Evolutionary conservation across 768 basidiomycete species (phyloP), one percentile per base, ranked within the genome.

Genomic region (Pluteus cervinus): DNA sequence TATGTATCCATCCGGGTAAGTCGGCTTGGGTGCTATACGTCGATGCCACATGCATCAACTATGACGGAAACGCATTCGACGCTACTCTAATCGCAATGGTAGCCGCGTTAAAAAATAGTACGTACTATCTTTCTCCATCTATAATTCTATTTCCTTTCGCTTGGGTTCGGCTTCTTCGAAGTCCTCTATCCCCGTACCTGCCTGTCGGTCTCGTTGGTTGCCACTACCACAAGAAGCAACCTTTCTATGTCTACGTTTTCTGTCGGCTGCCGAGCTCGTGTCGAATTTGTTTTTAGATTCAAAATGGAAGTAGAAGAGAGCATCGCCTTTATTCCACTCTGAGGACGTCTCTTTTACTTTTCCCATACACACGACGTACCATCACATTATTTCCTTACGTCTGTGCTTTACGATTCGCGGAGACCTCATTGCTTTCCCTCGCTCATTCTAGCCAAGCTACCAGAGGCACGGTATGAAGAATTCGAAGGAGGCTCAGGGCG

Each of bases 31-130:
- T 85, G 20, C 70, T 98, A n/a, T 98, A 97, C 52, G 72, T 97
- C 48, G 96, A 99, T 47, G 79, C 87, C 20, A 87, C 84, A 1
- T 97, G 94, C 55, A 88, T 99, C 46, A 98, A 96, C 62, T 96
- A 94, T 54, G 93, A 98, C 55, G 96, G 96, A 4, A 98, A 97
- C 52, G 85, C 73, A 1, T 90, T 93, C 42, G 96, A 99, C 47
- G 90, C 96, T 1, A 73, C 88, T 0, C 68, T 97, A 7, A 55
- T 97, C 15, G 89, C 90, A 0, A 86, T 93, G 69, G 76, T 91
- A 33, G 79, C 85, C 7, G 92, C 94, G 4, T 63, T 98, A 29
- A 73, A 68, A 55, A 89, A 91, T 43, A 85, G 92, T 94, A 48
- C 33, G 86, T 65, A 1, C 23, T 15, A 22, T 18, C 10, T 7